Evolutionary conservation across 2,329 filamentous ascomycete genomes (phyloP).

Genomic region (Cephalotrichum gorgonifer): DNA sequence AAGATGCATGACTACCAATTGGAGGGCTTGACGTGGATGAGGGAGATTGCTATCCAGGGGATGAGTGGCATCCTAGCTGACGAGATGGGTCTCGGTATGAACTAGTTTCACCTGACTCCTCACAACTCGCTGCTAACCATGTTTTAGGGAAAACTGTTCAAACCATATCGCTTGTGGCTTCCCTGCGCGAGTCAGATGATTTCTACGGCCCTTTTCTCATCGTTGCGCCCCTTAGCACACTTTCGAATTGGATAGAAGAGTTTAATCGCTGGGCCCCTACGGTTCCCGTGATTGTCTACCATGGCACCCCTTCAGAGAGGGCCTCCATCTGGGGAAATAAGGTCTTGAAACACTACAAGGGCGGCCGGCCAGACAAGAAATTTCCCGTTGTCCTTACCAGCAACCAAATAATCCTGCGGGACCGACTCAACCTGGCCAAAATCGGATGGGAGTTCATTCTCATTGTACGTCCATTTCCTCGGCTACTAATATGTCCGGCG

Average conservation of each 20-base stretch:
- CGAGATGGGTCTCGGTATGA: constrained; percentile 73
- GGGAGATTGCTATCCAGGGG: constrained; percentile 67
- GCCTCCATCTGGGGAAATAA: constrained; percentile 61
- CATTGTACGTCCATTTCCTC: constrained; percentile 45
- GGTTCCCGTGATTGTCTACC: constrained; percentile 84
- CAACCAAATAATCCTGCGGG: constrained; percentile 92
- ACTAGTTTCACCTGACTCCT: background rate
- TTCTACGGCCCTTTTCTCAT: constrained; percentile 84
- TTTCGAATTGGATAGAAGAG: constrained; percentile 94
- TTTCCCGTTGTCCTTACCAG: constrained; percentile 93
- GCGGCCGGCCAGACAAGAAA: constrained; percentile 37
- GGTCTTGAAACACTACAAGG: constrained; percentile 58
- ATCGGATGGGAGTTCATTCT: constrained; percentile 98
- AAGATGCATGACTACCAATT: constrained; percentile 92
- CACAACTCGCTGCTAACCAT: constrained; percentile 5
- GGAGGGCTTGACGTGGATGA: constrained; percentile 93
- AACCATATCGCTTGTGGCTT: constrained; percentile 77
- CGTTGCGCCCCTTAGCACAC: constrained; percentile 78
- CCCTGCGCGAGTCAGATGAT: constrained; percentile 75
- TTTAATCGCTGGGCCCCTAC: constrained; percentile 83
- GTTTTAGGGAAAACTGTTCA: constrained; percentile 74
- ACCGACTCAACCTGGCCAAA: constrained; percentile 68
- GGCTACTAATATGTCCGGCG: background rate
- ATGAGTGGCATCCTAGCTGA: constrained; percentile 87
- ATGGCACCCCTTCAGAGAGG: constrained; percentile 73